phyloP scores from a whole-genome alignment of 176 grass and related monocot species.

The Elymus sibiricus region DNA sequence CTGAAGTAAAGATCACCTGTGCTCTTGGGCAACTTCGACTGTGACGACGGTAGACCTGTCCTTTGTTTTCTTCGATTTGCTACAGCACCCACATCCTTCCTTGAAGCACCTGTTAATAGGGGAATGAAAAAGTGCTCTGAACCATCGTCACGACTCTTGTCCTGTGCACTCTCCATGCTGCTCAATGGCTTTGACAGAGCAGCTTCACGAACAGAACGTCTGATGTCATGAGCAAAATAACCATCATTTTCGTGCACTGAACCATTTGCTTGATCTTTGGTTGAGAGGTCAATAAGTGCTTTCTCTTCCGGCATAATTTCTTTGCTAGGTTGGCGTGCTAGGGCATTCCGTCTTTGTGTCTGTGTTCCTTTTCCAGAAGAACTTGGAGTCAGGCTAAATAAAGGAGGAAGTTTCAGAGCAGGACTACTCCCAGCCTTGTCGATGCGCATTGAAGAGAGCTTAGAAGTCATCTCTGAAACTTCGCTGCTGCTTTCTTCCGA shows the following conservation, averaged over 20 bases:
- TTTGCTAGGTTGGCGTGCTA: constrained; percentile 44
- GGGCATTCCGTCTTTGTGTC: constrained; percentile 43
- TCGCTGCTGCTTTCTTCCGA: constrained; percentile 56
- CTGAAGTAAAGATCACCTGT: constrained; percentile 22
- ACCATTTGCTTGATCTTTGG: constrained; percentile 39
- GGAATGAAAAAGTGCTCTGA: constrained; percentile 95
- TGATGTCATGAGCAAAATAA: constrained; percentile 62
- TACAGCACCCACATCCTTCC: constrained; percentile 50
- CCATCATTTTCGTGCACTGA: constrained; percentile 41
- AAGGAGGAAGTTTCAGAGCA: constrained; percentile 73
- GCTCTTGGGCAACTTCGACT: constrained; percentile 31
- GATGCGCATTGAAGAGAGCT: constrained; percentile 61
- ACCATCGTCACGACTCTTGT: constrained; percentile 56
- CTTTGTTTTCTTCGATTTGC: constrained; percentile 56
- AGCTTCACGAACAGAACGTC: constrained; percentile 85
- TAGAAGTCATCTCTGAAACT: constrained; percentile 59
- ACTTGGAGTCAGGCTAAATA: constrained; percentile 89
- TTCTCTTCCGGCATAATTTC: constrained; percentile 45
- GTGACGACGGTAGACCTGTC: constrained; percentile 36
- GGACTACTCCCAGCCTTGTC: constrained; percentile 64
- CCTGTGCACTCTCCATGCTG: constrained; percentile 46
- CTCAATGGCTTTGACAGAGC: constrained; percentile 67
- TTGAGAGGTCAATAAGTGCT: background rate
- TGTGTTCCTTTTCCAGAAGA: constrained; percentile 71
- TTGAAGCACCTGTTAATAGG: constrained; percentile 39